Evolutionary conservation across 805 yeast species (phyloP).

Genomic region (Hanseniaspora osmophila): DNA sequence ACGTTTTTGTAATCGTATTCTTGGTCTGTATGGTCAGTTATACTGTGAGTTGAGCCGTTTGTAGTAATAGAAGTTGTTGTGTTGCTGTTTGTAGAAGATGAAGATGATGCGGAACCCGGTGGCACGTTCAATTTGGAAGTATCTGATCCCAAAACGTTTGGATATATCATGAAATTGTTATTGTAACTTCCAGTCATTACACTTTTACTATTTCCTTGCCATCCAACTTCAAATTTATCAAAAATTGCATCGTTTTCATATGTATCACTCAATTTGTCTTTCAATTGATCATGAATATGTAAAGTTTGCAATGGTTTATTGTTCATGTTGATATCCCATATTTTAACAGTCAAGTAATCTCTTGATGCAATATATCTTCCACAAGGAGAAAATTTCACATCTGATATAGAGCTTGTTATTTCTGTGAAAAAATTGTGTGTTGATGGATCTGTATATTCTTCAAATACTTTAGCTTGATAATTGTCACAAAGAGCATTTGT

Average conservation of each 20-base stretch:
- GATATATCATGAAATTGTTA: constrained; percentile 93
- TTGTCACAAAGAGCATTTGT: constrained; percentile 80
- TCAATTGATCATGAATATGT: constrained; percentile 86
- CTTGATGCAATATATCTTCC: constrained; percentile 94
- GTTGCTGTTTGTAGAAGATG: constrained; percentile 2
- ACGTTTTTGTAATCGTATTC: constrained; percentile 26
- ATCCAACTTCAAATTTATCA: constrained; percentile 94
- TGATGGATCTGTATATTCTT: constrained; percentile 84
- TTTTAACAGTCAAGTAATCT: constrained; percentile 92
- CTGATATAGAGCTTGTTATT: constrained; percentile 86
- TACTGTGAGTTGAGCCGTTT: constrained; percentile 6
- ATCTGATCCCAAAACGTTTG: constrained; percentile 33
- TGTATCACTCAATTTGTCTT: constrained; percentile 88
- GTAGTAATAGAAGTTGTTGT: constrained; percentile 3
- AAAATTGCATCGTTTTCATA: constrained; percentile 97
- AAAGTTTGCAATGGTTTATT: constrained; percentile 86
- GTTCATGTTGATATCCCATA: constrained; percentile 98
- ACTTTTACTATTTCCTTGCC: constrained; percentile 81
- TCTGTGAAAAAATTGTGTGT: constrained; percentile 94
- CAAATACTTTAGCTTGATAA: constrained; percentile 71
- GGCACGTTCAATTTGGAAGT: too few relatives aligned
- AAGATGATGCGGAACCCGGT: too few relatives aligned
- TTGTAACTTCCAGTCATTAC: constrained; percentile 96
- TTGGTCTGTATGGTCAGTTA: constrained; percentile 1
- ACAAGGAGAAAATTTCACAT: constrained; percentile 79